phyloP scores from a whole-genome alignment of 2,329 filamentous ascomycete genomes.

The Paradendryphiella salina region DNA sequence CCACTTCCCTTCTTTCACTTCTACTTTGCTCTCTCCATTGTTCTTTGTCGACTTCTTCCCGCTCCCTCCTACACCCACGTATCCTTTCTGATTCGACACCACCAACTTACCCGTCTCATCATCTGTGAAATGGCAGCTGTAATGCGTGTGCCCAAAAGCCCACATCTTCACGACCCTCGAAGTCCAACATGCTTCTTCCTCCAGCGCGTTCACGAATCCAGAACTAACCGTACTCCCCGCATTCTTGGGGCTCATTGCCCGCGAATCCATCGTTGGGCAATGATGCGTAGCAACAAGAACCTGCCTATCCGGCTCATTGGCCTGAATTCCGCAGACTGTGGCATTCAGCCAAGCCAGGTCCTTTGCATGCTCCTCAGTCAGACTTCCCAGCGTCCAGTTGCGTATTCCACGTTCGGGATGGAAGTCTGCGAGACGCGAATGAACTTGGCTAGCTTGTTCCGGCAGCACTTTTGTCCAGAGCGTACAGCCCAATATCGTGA shows the following conservation, averaged over 20 bases:
- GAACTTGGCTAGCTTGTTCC: conserved; percentile 3
- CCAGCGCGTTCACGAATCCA: conserved; percentile 51
- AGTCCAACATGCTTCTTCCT: conserved; percentile 43
- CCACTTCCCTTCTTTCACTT: background rate
- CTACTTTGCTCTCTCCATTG: background rate
- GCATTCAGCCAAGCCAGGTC: conserved; percentile 54
- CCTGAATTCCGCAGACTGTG: conserved; percentile 25
- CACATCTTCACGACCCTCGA: conserved; percentile 48
- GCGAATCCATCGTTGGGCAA: conserved; percentile 46
- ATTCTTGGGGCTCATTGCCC: conserved; percentile 46
- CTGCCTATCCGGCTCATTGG: conserved; percentile 21
- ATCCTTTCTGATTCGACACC: conserved; percentile 50
- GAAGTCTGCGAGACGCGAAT: conserved; percentile 24
- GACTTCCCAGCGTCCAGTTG: conserved; percentile 47
- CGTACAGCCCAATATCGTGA: conserved; percentile 30
- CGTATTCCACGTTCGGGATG: conserved; percentile 20
- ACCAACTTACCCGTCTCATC: conserved; percentile 38
- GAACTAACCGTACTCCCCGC: conserved; percentile 14
- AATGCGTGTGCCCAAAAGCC: conserved; percentile 58
- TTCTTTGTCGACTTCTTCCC: background rate
- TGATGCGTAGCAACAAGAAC: conserved; percentile 52
- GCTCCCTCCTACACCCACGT: conserved; percentile 23
- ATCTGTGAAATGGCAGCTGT: conserved; percentile 50
- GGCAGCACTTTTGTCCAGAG: conserved; percentile 15
- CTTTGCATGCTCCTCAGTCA: conserved; percentile 45